phyloP scores from a whole-genome alignment of 257 asterid species.

The Solanum gracilifrons region DNA sequence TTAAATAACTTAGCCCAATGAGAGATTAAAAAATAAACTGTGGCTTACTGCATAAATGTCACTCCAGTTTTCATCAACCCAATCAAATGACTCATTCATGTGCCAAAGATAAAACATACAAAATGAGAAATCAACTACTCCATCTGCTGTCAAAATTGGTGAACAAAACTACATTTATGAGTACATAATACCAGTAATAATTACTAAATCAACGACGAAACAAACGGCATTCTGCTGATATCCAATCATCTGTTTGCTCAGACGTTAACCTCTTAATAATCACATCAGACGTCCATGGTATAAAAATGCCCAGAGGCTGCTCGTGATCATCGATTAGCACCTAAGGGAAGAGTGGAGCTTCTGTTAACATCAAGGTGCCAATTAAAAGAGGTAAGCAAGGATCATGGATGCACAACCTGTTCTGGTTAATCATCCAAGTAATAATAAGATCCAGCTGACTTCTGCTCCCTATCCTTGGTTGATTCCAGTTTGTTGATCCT shows the following conservation, averaged over 20 bases:
- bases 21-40: neutral
- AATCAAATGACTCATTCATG: neutral
- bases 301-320: neutral
- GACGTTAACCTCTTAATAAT: neutral
- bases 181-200: neutral
- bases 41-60: neutral
- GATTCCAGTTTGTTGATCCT: constrained; percentile 96
- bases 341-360: constrained; percentile 1
- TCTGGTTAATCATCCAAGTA: constrained; percentile 61
- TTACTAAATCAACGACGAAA: neutral
- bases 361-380: neutral
- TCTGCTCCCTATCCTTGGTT: constrained; percentile 96
- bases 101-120: neutral
- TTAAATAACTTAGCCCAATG: neutral
- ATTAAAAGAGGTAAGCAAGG: constrained; percentile 1
- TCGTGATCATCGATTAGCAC: neutral
- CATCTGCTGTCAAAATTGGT: neutral
- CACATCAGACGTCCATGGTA: neutral
- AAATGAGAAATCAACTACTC: neutral
- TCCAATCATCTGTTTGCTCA: neutral
- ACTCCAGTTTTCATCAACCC: neutral
- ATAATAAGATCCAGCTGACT: constrained; percentile 83
- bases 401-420: neutral
- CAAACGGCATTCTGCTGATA: neutral
- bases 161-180: neutral